Evolutionary conservation across 2,329 filamentous ascomycete genomes (phyloP).

Genomic region (Chlorencoelia australis): DNA sequence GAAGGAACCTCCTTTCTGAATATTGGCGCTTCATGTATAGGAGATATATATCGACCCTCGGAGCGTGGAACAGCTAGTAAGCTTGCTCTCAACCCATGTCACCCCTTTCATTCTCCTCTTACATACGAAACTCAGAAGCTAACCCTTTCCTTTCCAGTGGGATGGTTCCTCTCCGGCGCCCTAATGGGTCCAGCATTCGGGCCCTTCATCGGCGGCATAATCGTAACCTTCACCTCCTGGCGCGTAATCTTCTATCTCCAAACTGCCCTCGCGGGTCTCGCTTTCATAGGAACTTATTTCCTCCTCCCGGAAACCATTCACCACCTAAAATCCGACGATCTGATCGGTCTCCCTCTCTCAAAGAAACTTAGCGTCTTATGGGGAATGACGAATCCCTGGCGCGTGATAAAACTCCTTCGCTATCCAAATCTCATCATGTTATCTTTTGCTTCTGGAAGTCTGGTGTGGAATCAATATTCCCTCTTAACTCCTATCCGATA

Average conservation of each 20-base stretch:
- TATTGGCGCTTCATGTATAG: conserved; percentile 60
- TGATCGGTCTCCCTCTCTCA: conserved; percentile 41
- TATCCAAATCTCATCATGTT: conserved; percentile 60
- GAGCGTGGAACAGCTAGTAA: conserved; percentile 63
- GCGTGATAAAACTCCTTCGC: conserved; percentile 51
- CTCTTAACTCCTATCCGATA: conserved; percentile 62
- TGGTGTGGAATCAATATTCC: conserved; percentile 70
- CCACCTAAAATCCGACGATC: conserved; percentile 49
- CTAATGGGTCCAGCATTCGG: conserved; percentile 63
- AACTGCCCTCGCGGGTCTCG: conserved; percentile 53
- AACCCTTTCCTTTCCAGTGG: too few relatives aligned
- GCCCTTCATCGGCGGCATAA: conserved; percentile 62
- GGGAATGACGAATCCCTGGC: conserved; percentile 55
- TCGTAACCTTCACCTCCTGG: conserved; percentile 67
- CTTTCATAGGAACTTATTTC: conserved; percentile 49
- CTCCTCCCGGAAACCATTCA: conserved; percentile 66
- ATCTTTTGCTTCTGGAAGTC: conserved; percentile 46
- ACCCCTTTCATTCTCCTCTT: too few relatives aligned
- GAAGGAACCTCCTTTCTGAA: conserved; percentile 67
- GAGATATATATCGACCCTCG: conserved; percentile 54
- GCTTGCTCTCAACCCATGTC: too few relatives aligned
- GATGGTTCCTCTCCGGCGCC: conserved; percentile 63
- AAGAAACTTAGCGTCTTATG: conserved; percentile 46
- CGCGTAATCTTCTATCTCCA: conserved; percentile 71
- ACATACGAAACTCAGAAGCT: too few relatives aligned